Base-by-base conservation (phyloP, 2,329 filamentous ascomycete species). In the Elsinoe batatas region DNA sequence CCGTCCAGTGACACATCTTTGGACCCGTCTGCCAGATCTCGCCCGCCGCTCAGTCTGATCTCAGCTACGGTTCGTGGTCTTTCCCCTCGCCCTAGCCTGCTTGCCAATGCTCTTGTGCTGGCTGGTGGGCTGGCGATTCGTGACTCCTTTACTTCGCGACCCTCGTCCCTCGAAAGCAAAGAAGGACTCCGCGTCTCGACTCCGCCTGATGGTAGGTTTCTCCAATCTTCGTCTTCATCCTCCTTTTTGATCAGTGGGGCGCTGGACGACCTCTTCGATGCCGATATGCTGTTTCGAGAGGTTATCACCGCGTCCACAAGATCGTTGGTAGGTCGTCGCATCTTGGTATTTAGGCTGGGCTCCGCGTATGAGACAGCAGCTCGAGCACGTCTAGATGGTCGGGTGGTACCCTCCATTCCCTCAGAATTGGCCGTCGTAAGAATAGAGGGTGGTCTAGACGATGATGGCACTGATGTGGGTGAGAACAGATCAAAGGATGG, bases 311-410 rank as follows among this genome's bases (percentile, higher is more conserved):
- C 75, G 60, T 76, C 74, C 1, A 71, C 71, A 54, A 76, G 64
- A 51, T 74, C 68, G 59, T 75, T 74, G 50, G 68, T 68, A 1
- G 74, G 73, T 22, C 75, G 69, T 17, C 75, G 68, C 74, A 78
- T 77, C 61, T 78, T 78, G 13, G 69, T 71, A 44, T 68, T 67
- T 13, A 77, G 64, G 49, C 68, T 75, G 1, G 75, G 75, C 59
- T 77, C 74, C 11, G 75, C 74, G 58, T 77, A 77, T 63, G 72
- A 76, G 49, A 76, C 74, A 33, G 72, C 69, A 15, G 72, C 65
- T 20, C 75, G 68, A 12, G 73, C 73, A 57, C 75, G 68, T 56
- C 75, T 68, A 2, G 71, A 73, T 10, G 74, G 71, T 33, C 74
- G 65, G 18, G 63, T 67, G 15, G 63, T 64, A 36, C 66, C 65